phyloP scores from a whole-genome alignment of 1,284 basidiomycete species.

The Mycosarcoma mackinlayi region DNA sequence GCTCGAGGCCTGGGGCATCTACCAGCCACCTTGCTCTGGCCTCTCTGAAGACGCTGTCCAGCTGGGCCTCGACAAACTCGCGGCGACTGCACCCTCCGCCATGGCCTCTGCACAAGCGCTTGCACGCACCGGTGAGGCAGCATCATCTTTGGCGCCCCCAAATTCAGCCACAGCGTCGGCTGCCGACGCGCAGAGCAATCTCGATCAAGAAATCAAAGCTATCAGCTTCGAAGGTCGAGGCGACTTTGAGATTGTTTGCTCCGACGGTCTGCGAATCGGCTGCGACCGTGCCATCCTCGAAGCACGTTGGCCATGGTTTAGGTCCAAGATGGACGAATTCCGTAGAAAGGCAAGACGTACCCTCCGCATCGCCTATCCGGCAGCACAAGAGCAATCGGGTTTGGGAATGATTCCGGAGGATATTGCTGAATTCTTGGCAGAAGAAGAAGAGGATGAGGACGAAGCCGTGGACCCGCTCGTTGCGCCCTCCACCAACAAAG shows the following conservation, averaged over 20 bases:
- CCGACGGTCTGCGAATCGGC: slow-evolving; percentile 83
- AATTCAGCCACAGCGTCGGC: not conserved
- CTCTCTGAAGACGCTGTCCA: slow-evolving; percentile 47
- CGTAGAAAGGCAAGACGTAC: slow-evolving; percentile 45
- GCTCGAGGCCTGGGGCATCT: slow-evolving; percentile 63
- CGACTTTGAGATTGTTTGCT: slow-evolving; percentile 90
- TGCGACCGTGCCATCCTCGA: slow-evolving; percentile 85
- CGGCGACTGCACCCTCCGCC: slow-evolving; percentile 41
- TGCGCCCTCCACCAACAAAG: slow-evolving; percentile 4
- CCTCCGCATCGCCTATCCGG: slow-evolving; percentile 31
- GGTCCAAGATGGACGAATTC: slow-evolving; percentile 72
- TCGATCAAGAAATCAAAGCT: slow-evolving; percentile 11
- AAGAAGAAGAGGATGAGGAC: slow-evolving; percentile 45
- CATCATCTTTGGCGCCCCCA: not conserved
- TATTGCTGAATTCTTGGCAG: slow-evolving; percentile 40
- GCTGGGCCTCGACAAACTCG: slow-evolving; percentile 58
- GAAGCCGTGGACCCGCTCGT: slow-evolving; percentile 35
- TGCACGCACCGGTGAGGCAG: slow-evolving; percentile 5
- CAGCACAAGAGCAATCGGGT: slow-evolving; percentile 22
- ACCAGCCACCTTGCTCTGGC: slow-evolving; percentile 51
- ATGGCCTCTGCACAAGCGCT: slow-evolving; percentile 30
- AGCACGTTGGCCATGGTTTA: slow-evolving; percentile 94
- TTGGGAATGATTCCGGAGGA: slow-evolving; percentile 46
- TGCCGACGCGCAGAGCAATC: not conserved
- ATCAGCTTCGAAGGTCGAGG: slow-evolving; percentile 52